These are phyloP conservation scores for Panicum virgatum DNA, from an alignment of 202 grass and related monocot genomes.

Conservation along the genomic window DNA sequence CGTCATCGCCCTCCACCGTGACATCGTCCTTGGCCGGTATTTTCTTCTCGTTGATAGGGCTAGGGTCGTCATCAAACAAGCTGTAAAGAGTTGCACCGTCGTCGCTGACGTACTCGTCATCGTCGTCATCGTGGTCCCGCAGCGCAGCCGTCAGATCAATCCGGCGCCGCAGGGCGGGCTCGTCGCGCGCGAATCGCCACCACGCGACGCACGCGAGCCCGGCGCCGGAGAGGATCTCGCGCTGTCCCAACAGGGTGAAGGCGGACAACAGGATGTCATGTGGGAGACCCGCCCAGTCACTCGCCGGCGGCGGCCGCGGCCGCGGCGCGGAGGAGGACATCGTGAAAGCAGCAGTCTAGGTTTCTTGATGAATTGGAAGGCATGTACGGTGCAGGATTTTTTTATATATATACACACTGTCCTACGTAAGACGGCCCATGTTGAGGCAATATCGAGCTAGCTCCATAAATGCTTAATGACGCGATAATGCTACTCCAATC, in stretches of 20 bases:
- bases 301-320: background rate
- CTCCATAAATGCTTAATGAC: too few relatives aligned
- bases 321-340: background rate
- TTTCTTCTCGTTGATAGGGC: too few relatives aligned
- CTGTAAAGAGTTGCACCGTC: too few relatives aligned
- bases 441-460: too few relatives aligned
- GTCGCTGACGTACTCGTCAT: too few relatives aligned
- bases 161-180: background rate
- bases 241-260: background rate
- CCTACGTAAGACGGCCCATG: too few relatives aligned
- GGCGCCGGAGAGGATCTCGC: background rate
- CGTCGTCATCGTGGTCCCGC: background rate
- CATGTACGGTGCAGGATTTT: too few relatives aligned
- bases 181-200: background rate
- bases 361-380: too few relatives aligned
- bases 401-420: too few relatives aligned
- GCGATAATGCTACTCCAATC: too few relatives aligned
- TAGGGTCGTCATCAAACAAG: too few relatives aligned
- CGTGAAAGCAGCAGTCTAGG: background rate
- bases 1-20: background rate
- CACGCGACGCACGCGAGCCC: background rate
- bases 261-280: background rate
- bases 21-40: background rate
- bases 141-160: background rate
- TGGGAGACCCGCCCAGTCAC: background rate